Conservation (phyloP, 805 yeast species). For the Wilhelminamyces savonicus region DNA sequence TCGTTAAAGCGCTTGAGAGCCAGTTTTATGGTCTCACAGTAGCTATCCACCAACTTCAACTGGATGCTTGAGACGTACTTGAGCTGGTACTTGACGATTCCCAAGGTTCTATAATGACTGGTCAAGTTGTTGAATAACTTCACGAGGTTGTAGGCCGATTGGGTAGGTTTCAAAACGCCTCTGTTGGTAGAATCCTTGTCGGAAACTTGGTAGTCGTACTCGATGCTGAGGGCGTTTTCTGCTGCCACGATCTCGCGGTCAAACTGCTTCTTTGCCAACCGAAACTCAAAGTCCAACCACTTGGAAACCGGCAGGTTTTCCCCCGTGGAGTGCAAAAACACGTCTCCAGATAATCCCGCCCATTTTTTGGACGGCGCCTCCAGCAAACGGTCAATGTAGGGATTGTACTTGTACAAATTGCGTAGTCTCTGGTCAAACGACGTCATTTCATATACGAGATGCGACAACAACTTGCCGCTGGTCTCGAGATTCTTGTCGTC, state of each 20-base stretch:
- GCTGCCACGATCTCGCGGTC: constrained; percentile 42
- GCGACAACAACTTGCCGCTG: constrained; percentile 47
- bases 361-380: constrained; percentile 28
- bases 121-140: constrained; percentile 55
- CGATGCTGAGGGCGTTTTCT: constrained; percentile 49
- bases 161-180: constrained; percentile 44
- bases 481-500: constrained; percentile 19
- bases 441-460: constrained; percentile 51
- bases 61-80: constrained; percentile 55
- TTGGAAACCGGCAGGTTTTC: constrained; percentile 23
- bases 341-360: constrained; percentile 43
- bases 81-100: constrained; percentile 42
- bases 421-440: constrained; percentile 50
- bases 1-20: constrained; percentile 40
- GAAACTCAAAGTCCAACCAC: constrained; percentile 51
- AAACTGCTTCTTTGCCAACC: constrained; percentile 46
- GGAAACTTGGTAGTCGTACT: constrained; percentile 38
- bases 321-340: constrained; percentile 32
- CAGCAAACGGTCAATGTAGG: constrained; percentile 19
- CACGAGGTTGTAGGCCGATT: constrained; percentile 51
- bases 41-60: constrained; percentile 47
- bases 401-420: constrained; percentile 41
- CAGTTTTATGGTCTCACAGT: constrained; percentile 26
- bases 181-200: background rate
- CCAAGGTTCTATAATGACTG: constrained; percentile 45